Base-by-base conservation (phyloP, 352 stramenopile genomes). In the Phytophthora tentaculata region DNA sequence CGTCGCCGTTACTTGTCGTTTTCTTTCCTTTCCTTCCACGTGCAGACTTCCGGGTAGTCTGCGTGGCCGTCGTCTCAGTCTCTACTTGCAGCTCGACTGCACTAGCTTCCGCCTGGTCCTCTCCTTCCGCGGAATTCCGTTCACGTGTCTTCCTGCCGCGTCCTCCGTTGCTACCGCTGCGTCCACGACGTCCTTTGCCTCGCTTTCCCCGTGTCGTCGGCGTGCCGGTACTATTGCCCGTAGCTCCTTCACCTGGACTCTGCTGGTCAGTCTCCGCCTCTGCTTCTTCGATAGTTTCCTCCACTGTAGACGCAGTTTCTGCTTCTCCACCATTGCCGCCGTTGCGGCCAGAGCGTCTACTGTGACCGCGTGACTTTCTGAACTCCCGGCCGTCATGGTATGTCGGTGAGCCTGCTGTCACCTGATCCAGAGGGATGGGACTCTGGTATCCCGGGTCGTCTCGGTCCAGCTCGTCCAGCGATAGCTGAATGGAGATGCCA, bases 401-500 rank as follows among this genome's bases (percentile, higher is more conserved):
- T n/a, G 83, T 67, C 41, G 69, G 64, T 22, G 73, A 74, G 6
- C 61, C 68, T 35, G 65, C 57, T 13, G 77, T 72, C 28, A 91
- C 83, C 45, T 88, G 78, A 32, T 86, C 81, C 13, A 69, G 61
- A 6, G 86, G 79, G 23, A 96, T 85, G 32, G 86, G 88, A 55
- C 76, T 86, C 62, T 94, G 86, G 63, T 95, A 95, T 4, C 84
- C 85, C 7, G 81, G 71, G 28, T 92, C 73, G 4, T 74, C 68
- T 48, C 63, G 76, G 56, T 93, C 74, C 69, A 95, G 48, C 49
- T 73, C 52, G 23, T 94, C 80, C 45, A 94, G 73, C 26, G 86
- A 92, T 29, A 96, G 58, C 51, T 86, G 67, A 57, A 96, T 92
- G 28, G 76, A 84, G 58, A 96, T 95, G 39, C 83, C 80, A 1